phyloP scores from a whole-genome alignment of 768 basidiomycete genomes.

The Leccinum longicurvipes region DNA sequence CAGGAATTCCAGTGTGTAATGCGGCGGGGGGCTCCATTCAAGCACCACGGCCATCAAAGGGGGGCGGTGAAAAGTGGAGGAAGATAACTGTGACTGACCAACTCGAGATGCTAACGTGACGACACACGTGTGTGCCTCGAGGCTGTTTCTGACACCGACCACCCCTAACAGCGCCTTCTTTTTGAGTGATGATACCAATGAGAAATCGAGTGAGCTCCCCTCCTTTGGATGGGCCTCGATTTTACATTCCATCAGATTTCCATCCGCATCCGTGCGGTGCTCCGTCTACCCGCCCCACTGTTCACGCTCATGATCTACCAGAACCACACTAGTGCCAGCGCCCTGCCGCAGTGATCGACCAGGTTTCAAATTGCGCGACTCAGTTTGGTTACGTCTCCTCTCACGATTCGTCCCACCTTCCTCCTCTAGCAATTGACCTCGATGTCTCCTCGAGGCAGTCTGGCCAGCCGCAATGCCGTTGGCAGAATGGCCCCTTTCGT shows the following conservation, averaged over 20 bases:
- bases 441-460: conserved; percentile 31
- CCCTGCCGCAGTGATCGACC: conserved; percentile 9
- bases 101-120: not conserved
- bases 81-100: conserved; percentile 2
- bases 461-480: conserved; percentile 15
- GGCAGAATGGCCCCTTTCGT: conserved; percentile 11
- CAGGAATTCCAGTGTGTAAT: not conserved
- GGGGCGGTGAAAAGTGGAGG: not conserved
- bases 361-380: conserved; percentile 22
- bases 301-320: conserved; percentile 2
- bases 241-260: not conserved
- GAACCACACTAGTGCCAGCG: not conserved
- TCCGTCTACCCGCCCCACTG: conserved; percentile 19
- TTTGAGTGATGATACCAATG: not conserved
- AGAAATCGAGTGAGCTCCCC: not conserved
- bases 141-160: conserved; percentile 7
- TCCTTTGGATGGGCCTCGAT: not conserved
- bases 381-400: conserved; percentile 10
- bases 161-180: conserved; percentile 12
- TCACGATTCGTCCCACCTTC: conserved; percentile 16
- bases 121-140: conserved; percentile 22
- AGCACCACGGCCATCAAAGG: conserved; percentile 12
- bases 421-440: conserved; percentile 15
- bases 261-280: conserved; percentile 13
- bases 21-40: not conserved